Base-by-base conservation (phyloP, 75 land plant species). In the Gnetum montanum region DNA sequence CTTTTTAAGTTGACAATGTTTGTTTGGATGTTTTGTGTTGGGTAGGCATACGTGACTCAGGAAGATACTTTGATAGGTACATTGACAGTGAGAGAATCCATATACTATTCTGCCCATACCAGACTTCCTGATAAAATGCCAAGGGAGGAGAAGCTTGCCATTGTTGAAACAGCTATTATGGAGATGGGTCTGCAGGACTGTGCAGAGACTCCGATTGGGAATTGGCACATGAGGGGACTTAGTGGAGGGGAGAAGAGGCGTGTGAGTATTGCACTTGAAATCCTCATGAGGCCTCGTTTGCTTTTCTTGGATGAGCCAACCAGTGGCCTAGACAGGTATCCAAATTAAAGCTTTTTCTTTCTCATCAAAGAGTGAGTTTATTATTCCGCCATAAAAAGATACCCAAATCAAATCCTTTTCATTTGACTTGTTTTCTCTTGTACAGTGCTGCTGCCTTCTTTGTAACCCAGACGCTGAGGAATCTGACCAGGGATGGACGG, bases 11-110 rank as follows among this genome's bases (percentile, higher is more conserved):
- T n/a, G n/a, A n/a, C n/a, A n/a, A 60, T 44, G 8, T 16, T 46
- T 8, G 11, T 31, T 10, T 6, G 43, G 16, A 41, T 15, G 16
- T 4, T 15, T 15, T 15, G 5, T 11, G 4, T n/a, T 16, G 24
- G 41, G 33, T 63, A 88, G 94, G 94, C 90, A 7, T 88, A 80
- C 58, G 94, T 88, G 55, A 88, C 90, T 0, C 90, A 88, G 73
- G 85, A 82, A 31, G 80, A 85, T 56, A 56, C 61, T 2, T 16
- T 88, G 25, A 61, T 88, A 25, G 94, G 83, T 31, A 88, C 94
- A 0, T 68, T 88, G 13, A 85, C 90, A 1, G 94, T 86, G 0
- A 58, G 70, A 65, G 94, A 88, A 54, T 68, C 86, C 15, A 65
- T 88, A 34, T 59, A 57, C 24, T 88, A 88, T 71, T 88, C 94